These are phyloP conservation scores for Neocatenulostroma microsporum DNA, from an alignment of 2,329 filamentous ascomycete species.

Conservation along the genomic window DNA sequence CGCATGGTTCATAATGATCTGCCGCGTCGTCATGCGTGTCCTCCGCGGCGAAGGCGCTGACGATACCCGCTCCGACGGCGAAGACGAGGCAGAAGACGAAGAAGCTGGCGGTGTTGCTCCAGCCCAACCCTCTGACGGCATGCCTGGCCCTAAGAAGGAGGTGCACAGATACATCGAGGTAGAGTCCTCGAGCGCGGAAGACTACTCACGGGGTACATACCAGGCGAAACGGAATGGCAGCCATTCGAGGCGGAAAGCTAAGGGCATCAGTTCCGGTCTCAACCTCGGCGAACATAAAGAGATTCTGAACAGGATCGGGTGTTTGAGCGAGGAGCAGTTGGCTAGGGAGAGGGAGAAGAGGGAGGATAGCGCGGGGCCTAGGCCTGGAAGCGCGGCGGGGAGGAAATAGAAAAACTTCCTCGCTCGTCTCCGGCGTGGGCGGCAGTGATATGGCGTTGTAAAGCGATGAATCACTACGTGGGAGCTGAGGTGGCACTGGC, in stretches of 20 bases:
- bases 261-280: slow-evolving; percentile 44
- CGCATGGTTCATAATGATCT: slow-evolving; percentile 84
- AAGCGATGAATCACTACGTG: too few species aligned
- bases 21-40: slow-evolving; percentile 73
- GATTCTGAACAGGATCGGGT: slow-evolving; percentile 71
- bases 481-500: too few species aligned
- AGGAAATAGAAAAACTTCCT: too few species aligned
- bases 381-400: background rate
- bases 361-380: slow-evolving; percentile 13
- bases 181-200: slow-evolving; percentile 67
- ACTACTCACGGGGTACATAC: too few species aligned
- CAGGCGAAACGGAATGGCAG: slow-evolving; percentile 16
- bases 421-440: too few species aligned
- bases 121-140: slow-evolving; percentile 16
- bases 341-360: slow-evolving; percentile 26
- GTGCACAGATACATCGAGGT: slow-evolving; percentile 47
- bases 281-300: slow-evolving; percentile 69
- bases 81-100: slow-evolving; percentile 56
- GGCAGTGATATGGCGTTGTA: too few species aligned
- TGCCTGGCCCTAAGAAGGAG: slow-evolving; percentile 10
- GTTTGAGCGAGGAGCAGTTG: slow-evolving; percentile 36
- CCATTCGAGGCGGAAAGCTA: slow-evolving; percentile 43
- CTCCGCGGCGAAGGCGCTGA: slow-evolving; percentile 70
- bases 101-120: slow-evolving; percentile 3
- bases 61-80: slow-evolving; percentile 80